Conservation (phyloP, 1,284 basidiomycete species). For the Rugosomyces carneus region DNA sequence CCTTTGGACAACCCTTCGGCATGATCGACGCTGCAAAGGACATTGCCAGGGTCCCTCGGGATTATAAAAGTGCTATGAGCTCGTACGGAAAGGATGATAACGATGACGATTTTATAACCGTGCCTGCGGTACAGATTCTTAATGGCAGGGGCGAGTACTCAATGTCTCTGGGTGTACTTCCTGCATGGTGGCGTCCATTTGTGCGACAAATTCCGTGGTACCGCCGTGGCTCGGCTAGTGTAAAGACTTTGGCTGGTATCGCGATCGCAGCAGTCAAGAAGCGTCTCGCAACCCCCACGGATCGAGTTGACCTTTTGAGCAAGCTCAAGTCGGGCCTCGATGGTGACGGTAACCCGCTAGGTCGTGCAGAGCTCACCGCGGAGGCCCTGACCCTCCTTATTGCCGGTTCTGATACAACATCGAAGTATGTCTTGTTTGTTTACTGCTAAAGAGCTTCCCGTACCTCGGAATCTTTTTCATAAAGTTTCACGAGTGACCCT, state of each 20-base stretch:
- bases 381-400: slow-evolving; percentile 85
- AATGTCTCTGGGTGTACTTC: slow-evolving; percentile 78
- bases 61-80: slow-evolving; percentile 43
- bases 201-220: slow-evolving; percentile 74
- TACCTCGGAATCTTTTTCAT: neutral
- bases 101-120: slow-evolving; percentile 44
- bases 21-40: slow-evolving; percentile 80
- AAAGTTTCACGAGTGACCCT: slow-evolving; percentile 1
- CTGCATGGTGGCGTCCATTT: slow-evolving; percentile 62
- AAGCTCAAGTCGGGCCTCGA: slow-evolving; percentile 77
- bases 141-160: slow-evolving; percentile 88
- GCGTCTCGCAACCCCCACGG: slow-evolving; percentile 57
- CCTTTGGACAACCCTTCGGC: slow-evolving; percentile 84
- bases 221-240: slow-evolving; percentile 60
- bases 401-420: slow-evolving; percentile 80
- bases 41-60: slow-evolving; percentile 53
- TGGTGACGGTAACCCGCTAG: slow-evolving; percentile 74
- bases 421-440: slow-evolving; percentile 51
- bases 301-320: slow-evolving; percentile 74
- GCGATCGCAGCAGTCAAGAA: slow-evolving; percentile 79
- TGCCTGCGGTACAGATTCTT: slow-evolving; percentile 82
- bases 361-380: slow-evolving; percentile 76
- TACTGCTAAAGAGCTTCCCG: no score
- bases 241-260: slow-evolving; percentile 72
- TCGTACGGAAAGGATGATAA: slow-evolving; percentile 43